These are phyloP conservation scores for Talaromyces atroroseus DNA, from an alignment of 2,329 filamentous ascomycete species.

Conservation along the genomic window DNA sequence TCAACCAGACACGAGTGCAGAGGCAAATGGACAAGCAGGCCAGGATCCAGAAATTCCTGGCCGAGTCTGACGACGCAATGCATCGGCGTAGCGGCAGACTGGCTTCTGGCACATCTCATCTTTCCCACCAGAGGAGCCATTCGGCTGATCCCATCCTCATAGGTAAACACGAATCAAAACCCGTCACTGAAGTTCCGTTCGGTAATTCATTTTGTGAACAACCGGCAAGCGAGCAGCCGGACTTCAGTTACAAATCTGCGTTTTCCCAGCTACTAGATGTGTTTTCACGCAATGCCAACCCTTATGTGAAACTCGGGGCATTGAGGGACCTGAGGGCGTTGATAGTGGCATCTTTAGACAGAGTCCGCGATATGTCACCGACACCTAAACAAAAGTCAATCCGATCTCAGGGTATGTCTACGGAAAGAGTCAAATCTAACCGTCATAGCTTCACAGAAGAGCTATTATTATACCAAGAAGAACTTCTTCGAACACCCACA, in stretches of 20 bases:
- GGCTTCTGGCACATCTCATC: conserved; percentile 10
- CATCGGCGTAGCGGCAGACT: conserved; percentile 22
- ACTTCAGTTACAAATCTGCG: conserved; percentile 72
- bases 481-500: conserved; percentile 18
- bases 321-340: conserved; percentile 78
- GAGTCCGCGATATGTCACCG: conserved; percentile 40
- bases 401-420: conserved; percentile 1
- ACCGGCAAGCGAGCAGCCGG: conserved; percentile 29
- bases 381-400: conserved; percentile 6
- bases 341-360: conserved; percentile 67
- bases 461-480: conserved; percentile 14
- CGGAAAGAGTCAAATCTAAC: conserved; percentile 16
- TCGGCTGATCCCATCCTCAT: conserved; percentile 25
- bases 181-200: not conserved
- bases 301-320: conserved; percentile 76
- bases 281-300: conserved; percentile 86
- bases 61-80: conserved; percentile 30
- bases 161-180: not conserved
- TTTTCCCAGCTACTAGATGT: conserved; percentile 75
- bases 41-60: conserved; percentile 34
- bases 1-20: conserved; percentile 46
- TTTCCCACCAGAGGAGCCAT: conserved; percentile 27
- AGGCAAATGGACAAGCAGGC: conserved; percentile 36
- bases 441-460: conserved; percentile 31
- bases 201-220: conserved; percentile 19